phyloP scores from a whole-genome alignment of 352 stramenopile species.

The Phytophthora syringae region DNA sequence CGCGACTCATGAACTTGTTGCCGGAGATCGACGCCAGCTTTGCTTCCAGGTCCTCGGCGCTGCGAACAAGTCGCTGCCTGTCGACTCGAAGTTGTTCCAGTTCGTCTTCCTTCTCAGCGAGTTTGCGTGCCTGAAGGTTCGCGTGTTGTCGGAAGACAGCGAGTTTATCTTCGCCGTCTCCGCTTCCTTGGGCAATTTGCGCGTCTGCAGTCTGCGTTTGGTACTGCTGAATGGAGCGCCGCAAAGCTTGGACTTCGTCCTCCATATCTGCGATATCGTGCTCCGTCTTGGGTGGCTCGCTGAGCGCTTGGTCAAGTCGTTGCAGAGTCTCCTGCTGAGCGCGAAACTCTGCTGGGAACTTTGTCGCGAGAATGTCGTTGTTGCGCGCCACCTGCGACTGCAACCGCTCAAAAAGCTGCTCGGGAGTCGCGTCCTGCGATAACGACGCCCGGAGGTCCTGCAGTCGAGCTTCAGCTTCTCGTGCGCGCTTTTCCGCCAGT shows the following conservation, averaged over 20 bases:
- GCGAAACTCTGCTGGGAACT: conserved; percentile 83
- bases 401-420: conserved; percentile 91
- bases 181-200: conserved; percentile 43
- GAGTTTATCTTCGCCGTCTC: conserved; percentile 88
- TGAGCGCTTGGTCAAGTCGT: conserved; percentile 72
- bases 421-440: conserved; percentile 75
- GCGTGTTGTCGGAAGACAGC: conserved; percentile 92
- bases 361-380: conserved; percentile 65
- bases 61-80: conserved; percentile 58
- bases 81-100: conserved; percentile 74
- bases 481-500: conserved; percentile 79
- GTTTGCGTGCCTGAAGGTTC: conserved; percentile 88
- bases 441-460: conserved; percentile 76
- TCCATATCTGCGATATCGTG: conserved; percentile 90
- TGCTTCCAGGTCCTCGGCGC: conserved; percentile 78
- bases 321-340: conserved; percentile 79
- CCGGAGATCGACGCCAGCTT: conserved; percentile 57
- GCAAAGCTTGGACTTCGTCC: conserved; percentile 74
- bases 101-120: conserved; percentile 90
- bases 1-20: conserved; percentile 84
- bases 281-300: conserved; percentile 83
- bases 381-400: conserved; percentile 81
- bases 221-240: conserved; percentile 69
- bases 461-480: conserved; percentile 77
- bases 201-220: conserved; percentile 79